Evolutionary conservation across 768 basidiomycete genomes (phyloP).

Genomic region (Termitomyces sp.): DNA sequence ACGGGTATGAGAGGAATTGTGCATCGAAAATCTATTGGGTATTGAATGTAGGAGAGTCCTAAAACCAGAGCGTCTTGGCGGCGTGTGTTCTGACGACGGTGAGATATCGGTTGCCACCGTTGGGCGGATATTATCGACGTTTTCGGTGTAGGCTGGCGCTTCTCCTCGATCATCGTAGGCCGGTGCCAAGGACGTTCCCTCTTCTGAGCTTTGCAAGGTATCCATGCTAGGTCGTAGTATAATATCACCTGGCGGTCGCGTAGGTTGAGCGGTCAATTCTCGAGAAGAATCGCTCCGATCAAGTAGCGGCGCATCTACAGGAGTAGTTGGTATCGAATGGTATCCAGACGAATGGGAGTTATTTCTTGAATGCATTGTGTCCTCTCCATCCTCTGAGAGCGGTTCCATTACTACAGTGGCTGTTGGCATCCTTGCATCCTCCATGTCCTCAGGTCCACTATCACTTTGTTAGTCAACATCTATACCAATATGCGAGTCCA

Average conservation of each 20-base stretch:
- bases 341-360: slow-evolving; percentile 30
- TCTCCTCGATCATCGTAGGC: slow-evolving; percentile 41
- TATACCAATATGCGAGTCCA: neutral
- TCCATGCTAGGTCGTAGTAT: slow-evolving; percentile 26
- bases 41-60: slow-evolving; percentile 34
- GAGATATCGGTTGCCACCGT: slow-evolving; percentile 11
- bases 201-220: slow-evolving; percentile 26
- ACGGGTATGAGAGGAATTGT: slow-evolving; percentile 20
- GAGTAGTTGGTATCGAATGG: slow-evolving; percentile 34
- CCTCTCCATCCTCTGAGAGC: slow-evolving; percentile 35
- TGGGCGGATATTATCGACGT: slow-evolving; percentile 23
- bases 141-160: slow-evolving; percentile 69
- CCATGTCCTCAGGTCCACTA: slow-evolving; percentile 53
- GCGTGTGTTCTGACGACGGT: slow-evolving; percentile 9
- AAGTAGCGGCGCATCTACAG: slow-evolving; percentile 41
- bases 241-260: slow-evolving; percentile 17
- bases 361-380: slow-evolving; percentile 26
- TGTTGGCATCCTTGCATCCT: slow-evolving; percentile 45
- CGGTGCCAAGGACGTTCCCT: slow-evolving; percentile 23
- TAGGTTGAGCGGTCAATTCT: slow-evolving; percentile 18
- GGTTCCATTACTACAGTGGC: slow-evolving; percentile 32
- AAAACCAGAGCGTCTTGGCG: slow-evolving; percentile 43
- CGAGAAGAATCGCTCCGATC: slow-evolving; percentile 24
- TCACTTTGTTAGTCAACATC: neutral
- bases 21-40: slow-evolving; percentile 33